Conservation (phyloP, 2,329 filamentous ascomycete species). For the Lachnellula occidentalis region DNA sequence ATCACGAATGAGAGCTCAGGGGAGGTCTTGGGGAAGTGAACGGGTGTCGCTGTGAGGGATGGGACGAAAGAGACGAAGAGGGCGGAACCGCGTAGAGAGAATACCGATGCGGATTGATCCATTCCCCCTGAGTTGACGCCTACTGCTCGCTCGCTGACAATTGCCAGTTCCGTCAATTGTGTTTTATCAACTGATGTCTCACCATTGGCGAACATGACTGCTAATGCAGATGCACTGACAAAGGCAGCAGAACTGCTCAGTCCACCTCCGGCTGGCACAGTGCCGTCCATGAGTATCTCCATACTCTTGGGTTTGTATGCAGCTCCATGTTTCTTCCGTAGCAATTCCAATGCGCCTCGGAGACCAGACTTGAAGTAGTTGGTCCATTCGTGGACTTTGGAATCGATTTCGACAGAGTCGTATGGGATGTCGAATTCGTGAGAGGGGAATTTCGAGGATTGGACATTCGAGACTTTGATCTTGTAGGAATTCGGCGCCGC, state of each 20-base stretch:
- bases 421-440: slow-evolving; percentile 67
- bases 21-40: slow-evolving; percentile 74
- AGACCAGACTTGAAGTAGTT: slow-evolving; percentile 98
- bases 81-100: slow-evolving; percentile 79
- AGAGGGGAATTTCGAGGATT: slow-evolving; percentile 67
- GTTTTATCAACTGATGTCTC: slow-evolving; percentile 78
- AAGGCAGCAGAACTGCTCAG: slow-evolving; percentile 93
- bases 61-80: slow-evolving; percentile 89
- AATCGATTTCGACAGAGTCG: slow-evolving; percentile 71
- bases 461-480: slow-evolving; percentile 76
- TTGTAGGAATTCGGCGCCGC: slow-evolving; percentile 51
- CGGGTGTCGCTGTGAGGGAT: slow-evolving; percentile 65
- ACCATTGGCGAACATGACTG: slow-evolving; percentile 81
- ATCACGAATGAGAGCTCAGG: slow-evolving; percentile 89
- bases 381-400: slow-evolving; percentile 84
- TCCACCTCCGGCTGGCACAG: slow-evolving; percentile 85
- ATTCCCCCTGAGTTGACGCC: slow-evolving; percentile 97
- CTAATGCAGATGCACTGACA: slow-evolving; percentile 82
- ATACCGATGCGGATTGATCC: slow-evolving; percentile 96
- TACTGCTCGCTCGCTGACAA: slow-evolving; percentile 88
- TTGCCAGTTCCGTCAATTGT: slow-evolving; percentile 84
- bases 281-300: slow-evolving; percentile 86
- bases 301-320: slow-evolving; percentile 68
- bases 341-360: slow-evolving; percentile 70
- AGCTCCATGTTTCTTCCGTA: slow-evolving; percentile 59